Evolutionary conservation across 371 early-diverging fungal species (phyloP).

Genomic region (Mortierella sp.): DNA sequence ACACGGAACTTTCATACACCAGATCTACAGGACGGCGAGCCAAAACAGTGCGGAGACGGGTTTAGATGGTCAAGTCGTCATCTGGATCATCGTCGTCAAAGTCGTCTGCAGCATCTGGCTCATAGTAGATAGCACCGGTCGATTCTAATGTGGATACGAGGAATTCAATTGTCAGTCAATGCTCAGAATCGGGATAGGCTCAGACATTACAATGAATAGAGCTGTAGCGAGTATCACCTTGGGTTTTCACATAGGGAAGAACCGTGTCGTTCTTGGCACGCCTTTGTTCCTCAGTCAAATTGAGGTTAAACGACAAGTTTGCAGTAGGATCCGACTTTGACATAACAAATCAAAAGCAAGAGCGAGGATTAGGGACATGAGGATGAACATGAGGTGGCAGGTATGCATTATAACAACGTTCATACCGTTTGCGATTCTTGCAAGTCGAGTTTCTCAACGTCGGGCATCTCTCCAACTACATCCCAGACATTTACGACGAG

Average conservation of each 20-base stretch:
- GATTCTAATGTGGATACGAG: slow-evolving; percentile 27
- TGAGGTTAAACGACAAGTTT: slow-evolving; percentile 86
- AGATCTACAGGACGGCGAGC: background rate
- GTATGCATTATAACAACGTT: too few species aligned
- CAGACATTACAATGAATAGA: too few species aligned
- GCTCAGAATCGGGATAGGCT: too few species aligned
- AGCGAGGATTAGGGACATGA: background rate
- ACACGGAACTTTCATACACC: background rate
- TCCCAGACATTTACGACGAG: slow-evolving; percentile 48
- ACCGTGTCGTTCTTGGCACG: slow-evolving; percentile 78
- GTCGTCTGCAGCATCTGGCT: slow-evolving; percentile 80
- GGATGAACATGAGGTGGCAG: too few species aligned
- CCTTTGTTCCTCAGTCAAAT: slow-evolving; percentile 86
- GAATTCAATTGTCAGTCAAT: too few species aligned
- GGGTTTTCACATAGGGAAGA: slow-evolving; percentile 84
- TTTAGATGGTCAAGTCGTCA: slow-evolving; percentile 82
- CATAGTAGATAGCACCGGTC: slow-evolving; percentile 70
- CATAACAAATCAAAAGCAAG: background rate
- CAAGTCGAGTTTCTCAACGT: slow-evolving; percentile 38
- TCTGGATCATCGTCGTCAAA: slow-evolving; percentile 87
- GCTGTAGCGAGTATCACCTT: too few species aligned
- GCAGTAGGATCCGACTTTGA: slow-evolving; percentile 63
- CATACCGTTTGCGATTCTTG: slow-evolving; percentile 47
- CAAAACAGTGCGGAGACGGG: too few species aligned
- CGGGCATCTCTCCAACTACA: slow-evolving; percentile 48